These are phyloP conservation scores for Takashimella tepidaria DNA, from an alignment of 1,284 basidiomycete species.

Conservation along the genomic window DNA sequence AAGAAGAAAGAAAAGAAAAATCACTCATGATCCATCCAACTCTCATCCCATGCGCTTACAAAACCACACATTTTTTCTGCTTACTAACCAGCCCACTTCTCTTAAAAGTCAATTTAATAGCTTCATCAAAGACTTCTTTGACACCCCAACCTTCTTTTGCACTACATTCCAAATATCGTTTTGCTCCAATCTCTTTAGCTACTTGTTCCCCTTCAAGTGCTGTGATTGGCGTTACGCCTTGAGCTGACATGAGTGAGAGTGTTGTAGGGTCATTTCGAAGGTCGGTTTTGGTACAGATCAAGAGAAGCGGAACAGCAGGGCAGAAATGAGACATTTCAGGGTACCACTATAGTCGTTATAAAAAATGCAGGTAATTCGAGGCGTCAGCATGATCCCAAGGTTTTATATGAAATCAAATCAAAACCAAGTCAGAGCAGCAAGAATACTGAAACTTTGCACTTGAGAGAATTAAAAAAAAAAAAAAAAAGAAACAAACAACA, in stretches of 20 bases:
- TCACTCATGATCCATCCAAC: background rate
- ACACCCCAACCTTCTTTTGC: conserved; percentile 87
- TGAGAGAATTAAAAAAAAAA: too few species aligned
- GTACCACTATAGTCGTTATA: conserved; percentile 65
- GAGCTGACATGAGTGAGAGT: conserved; percentile 83
- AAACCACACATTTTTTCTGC: background rate
- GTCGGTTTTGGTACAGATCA: conserved; percentile 93
- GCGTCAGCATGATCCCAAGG: background rate
- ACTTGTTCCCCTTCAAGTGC: conserved; percentile 71
- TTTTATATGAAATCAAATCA: background rate
- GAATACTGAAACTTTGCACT: background rate
- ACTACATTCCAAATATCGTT: conserved; percentile 83
- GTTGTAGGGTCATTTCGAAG: conserved; percentile 82
- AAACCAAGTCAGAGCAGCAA: background rate
- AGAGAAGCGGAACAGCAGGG: conserved; percentile 83
- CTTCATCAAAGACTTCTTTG: conserved; percentile 86
- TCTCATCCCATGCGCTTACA: background rate
- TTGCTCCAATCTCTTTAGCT: conserved; percentile 89
- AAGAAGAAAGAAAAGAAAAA: background rate
- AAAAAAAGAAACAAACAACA: too few species aligned
- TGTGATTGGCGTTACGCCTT: conserved; percentile 79
- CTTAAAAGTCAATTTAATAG: conserved; percentile 79
- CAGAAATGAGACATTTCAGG: conserved; percentile 98
- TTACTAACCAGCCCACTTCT: conserved; percentile 31
- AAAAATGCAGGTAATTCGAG: background rate